These are phyloP conservation scores for Fusarium musae DNA, from an alignment of 2,329 filamentous ascomycete species.

Conservation along the genomic window DNA sequence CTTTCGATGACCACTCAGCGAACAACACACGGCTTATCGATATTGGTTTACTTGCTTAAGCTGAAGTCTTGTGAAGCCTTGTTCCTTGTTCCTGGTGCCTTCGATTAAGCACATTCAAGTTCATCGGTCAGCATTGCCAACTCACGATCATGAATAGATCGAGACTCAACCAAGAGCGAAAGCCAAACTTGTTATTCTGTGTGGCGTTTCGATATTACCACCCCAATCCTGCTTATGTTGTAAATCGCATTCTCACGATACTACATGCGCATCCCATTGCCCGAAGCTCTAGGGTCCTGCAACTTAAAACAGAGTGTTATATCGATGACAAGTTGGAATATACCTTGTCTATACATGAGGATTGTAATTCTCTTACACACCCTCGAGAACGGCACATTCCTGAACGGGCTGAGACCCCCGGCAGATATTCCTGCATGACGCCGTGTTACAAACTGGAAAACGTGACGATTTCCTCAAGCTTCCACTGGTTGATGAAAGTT, in stretches of 20 bases:
- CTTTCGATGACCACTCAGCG: slow-evolving; percentile 32
- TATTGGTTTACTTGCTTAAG: slow-evolving; percentile 26
- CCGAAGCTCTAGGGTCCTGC: slow-evolving; percentile 15
- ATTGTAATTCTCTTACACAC: slow-evolving; percentile 35
- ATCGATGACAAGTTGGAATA: slow-evolving; percentile 31
- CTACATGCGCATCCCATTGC: slow-evolving; percentile 7
- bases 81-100: slow-evolving; percentile 33
- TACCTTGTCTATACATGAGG: slow-evolving; percentile 24
- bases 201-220: slow-evolving; percentile 19
- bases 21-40: slow-evolving; percentile 41
- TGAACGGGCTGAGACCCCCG: slow-evolving; percentile 27
- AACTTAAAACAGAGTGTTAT: slow-evolving; percentile 31
- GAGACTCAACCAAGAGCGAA: not conserved
- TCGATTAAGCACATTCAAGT: slow-evolving; percentile 5
- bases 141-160: not conserved
- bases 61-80: slow-evolving; percentile 19
- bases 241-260: not conserved
- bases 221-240: slow-evolving; percentile 17
- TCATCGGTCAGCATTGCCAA: slow-evolving; percentile 8
- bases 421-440: slow-evolving; percentile 23
- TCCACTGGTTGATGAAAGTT: not conserved
- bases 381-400: slow-evolving; percentile 31
- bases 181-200: slow-evolving; percentile 14
- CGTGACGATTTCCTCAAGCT: slow-evolving; percentile 30
- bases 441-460: slow-evolving; percentile 23